Evolutionary conservation across 1,139 yeast species (phyloP).

Genomic region (Geotrichum restrictum): DNA sequence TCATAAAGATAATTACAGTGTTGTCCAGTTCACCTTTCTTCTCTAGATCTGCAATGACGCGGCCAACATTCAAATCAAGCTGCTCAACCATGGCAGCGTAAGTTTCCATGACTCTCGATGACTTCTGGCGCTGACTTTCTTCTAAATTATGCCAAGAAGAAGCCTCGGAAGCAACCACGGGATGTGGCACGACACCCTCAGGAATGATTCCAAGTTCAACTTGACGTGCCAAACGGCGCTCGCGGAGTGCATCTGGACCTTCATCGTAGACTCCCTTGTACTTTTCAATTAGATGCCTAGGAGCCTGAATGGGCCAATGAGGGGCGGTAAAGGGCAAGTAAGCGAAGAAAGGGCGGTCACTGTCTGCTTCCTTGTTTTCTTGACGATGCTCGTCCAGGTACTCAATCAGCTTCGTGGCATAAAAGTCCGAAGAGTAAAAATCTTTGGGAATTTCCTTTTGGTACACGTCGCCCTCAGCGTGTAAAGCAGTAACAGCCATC

Average conservation of each 20-base stretch:
- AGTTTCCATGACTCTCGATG: slow-evolving; percentile 48
- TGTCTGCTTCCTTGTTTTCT: slow-evolving; percentile 23
- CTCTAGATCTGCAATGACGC: slow-evolving; percentile 44
- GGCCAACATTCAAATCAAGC: slow-evolving; percentile 49
- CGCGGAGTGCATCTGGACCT: slow-evolving; percentile 48
- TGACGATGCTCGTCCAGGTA: slow-evolving; percentile 31
- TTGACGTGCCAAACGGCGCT: slow-evolving; percentile 43
- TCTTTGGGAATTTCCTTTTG: slow-evolving; percentile 36
- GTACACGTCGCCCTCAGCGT: slow-evolving; percentile 40
- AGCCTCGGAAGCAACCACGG: slow-evolving; percentile 43
- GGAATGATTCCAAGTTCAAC: slow-evolving; percentile 46
- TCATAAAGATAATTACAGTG: slow-evolving; percentile 53
- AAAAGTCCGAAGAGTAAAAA: slow-evolving; percentile 47
- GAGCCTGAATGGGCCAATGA: slow-evolving; percentile 62
- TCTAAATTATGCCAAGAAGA: slow-evolving; percentile 46
- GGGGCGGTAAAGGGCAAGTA: slow-evolving; percentile 56
- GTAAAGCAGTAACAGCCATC: slow-evolving; percentile 31
- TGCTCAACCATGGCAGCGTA: slow-evolving; percentile 62
- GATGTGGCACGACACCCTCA: slow-evolving; percentile 46
- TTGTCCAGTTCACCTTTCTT: slow-evolving; percentile 46
- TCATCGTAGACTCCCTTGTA: slow-evolving; percentile 49
- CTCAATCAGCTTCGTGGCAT: slow-evolving; percentile 46
- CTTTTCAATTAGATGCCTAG: slow-evolving; percentile 45
- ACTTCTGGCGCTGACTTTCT: slow-evolving; percentile 40
- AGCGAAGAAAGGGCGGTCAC: slow-evolving; percentile 48